These are phyloP conservation scores for Euphrasia confusa DNA, from an alignment of 257 asterid genomes.

Conservation along the genomic window DNA sequence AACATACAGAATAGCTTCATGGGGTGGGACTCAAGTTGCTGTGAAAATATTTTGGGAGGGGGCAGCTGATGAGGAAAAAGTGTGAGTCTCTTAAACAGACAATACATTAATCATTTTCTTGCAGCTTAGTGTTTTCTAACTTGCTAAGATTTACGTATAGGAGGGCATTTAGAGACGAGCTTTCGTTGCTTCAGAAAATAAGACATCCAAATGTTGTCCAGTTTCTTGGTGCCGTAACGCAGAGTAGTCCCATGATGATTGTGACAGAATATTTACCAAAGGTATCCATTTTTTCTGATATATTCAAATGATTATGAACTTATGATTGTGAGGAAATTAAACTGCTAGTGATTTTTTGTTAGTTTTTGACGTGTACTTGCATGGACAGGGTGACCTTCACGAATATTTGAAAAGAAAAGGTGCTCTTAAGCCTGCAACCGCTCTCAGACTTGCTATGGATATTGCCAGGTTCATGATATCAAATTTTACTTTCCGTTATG, in stretches of 20 bases:
- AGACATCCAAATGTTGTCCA: conserved; percentile 97
- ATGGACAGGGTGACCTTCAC: conserved; percentile 72
- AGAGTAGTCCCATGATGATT: conserved; percentile 97
- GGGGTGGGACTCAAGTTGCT: conserved; percentile 94
- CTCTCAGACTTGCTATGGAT: conserved; percentile 89
- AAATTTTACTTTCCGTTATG: not conserved
- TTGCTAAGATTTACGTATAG: conserved; percentile 34
- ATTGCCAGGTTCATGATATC: conserved; percentile 66
- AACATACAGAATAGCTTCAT: conserved; percentile 67
- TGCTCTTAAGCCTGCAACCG: conserved; percentile 75
- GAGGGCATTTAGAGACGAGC: conserved; percentile 84
- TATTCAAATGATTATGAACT: too few species aligned
- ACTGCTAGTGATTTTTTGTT: not conserved
- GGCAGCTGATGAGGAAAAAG: conserved; percentile 69
- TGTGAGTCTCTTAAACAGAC: conserved; percentile 47
- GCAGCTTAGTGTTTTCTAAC: not conserved
- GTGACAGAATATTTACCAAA: conserved; percentile 93
- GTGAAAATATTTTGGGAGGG: conserved; percentile 85
- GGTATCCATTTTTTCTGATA: conserved; percentile 43
- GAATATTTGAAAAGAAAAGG: conserved; percentile 63
- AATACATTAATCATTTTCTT: conserved; percentile 14
- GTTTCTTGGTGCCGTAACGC: conserved; percentile 98
- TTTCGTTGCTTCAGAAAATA: conserved; percentile 81
- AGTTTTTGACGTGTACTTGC: not conserved
- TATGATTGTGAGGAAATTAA: too few species aligned